Evolutionary conservation across 345 rosid genomes (phyloP).

Genomic region (Toxicodendron radicans): DNA sequence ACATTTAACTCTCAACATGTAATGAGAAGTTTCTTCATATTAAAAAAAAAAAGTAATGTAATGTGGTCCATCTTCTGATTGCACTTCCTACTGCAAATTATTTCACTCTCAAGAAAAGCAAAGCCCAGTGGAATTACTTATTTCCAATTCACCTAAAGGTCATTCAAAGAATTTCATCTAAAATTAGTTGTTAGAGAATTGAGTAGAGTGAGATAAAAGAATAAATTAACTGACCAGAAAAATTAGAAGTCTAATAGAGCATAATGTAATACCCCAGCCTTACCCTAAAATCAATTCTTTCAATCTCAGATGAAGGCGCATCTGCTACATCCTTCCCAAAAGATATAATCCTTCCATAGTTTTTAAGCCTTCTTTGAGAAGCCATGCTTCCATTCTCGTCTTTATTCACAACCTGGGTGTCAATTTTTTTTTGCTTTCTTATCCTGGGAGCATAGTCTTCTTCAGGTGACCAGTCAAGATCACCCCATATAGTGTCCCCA

Average conservation of each 20-base stretch:
- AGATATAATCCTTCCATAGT: conserved; percentile 88
- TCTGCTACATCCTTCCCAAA: conserved; percentile 82
- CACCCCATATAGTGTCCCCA: conserved; percentile 96
- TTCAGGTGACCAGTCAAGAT: conserved; percentile 93
- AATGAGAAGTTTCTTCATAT: neutral
- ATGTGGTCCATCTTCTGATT: neutral
- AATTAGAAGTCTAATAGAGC: neutral
- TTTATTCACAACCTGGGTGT: conserved; percentile 27
- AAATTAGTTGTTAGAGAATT: neutral
- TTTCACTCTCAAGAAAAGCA: neutral
- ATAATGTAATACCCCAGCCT: conserved; percentile 22
- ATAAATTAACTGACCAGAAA: neutral
- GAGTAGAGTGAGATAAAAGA: neutral
- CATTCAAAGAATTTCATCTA: neutral
- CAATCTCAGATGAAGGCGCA: conserved; percentile 60
- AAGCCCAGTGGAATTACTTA: neutral
- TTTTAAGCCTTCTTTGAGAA: conserved; percentile 41
- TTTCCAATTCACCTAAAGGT: neutral
- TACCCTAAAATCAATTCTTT: conserved; percentile 83
- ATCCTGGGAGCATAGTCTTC: conserved; percentile 48
- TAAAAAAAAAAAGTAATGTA: no score
- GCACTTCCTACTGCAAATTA: neutral
- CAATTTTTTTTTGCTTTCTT: conserved; percentile 47
- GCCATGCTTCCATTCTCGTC: conserved; percentile 29
- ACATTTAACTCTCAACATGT: neutral